Evolutionary conservation across 352 stramenopile genomes (phyloP), one percentile per base, ranked within the genome.

Genomic region (Phytophthora meadii): DNA sequence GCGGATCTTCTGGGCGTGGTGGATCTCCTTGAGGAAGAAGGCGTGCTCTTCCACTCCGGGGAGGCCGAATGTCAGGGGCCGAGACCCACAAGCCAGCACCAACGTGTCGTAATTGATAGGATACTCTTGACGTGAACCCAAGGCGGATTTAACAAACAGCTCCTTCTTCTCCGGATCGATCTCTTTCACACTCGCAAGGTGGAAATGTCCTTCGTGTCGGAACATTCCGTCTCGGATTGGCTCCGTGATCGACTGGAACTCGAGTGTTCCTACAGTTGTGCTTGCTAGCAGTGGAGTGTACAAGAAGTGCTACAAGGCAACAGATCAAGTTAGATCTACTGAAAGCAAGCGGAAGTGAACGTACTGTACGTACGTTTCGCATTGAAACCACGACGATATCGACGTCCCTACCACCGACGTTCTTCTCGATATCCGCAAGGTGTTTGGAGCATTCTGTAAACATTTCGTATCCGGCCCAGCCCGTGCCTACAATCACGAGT

Each of bases 191-290:
- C 65, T 77, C n/a, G 89, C 88, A 28, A 82, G 63, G 61, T 95
- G 76, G 55, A 93, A 86, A 65, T 93, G 67, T 57, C 86, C 71
- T 70, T 92, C 72, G 63, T 88, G 65, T 30, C 84, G 81, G 62
- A 92, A 88, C 40, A 76, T 77, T 34, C 68, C 82, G 53, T 91
- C 97, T 4, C 97, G 90, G 27, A 99, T 81, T 11, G 96, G 96
- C 74, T 99, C 97, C 66, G 98, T 92, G 66, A 99, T 98, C 32
- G 84, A 95, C 8, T 97, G 92, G 78, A 99, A 99, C 81, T 99
- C 97, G 25, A 99, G 82, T 22, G 97, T 99, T 0, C 84, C 92
- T 8, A 97, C 90, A 2, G 96, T 97, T 32, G 95, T 98, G 36
- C 81, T 97, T 5, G 97, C 94, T 5, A 99, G 79, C 52, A 99